Evolutionary conservation across 441 rosid species (phyloP).

Genomic region (Erodium texanum): DNA sequence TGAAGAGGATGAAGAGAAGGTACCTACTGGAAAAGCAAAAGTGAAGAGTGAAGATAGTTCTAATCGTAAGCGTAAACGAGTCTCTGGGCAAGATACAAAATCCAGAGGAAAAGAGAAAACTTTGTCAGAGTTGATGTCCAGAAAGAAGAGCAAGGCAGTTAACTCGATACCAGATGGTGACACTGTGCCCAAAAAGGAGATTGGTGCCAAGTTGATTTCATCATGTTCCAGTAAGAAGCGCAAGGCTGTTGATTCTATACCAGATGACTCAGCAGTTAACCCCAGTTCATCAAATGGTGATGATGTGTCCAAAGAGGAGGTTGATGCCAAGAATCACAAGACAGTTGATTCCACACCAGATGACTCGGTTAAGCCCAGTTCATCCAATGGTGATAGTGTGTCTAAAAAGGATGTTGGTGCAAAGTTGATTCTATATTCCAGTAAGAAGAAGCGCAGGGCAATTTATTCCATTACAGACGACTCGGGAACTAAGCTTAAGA

Average conservation of each 20-base stretch:
- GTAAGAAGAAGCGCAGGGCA: conserved; percentile 40
- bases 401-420: conserved; percentile 20
- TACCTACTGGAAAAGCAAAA: conserved; percentile 25
- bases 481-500: conserved; percentile 24
- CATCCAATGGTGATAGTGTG: conserved; percentile 18
- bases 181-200: too few species aligned
- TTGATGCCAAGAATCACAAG: conserved; percentile 33
- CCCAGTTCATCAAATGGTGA: not conserved
- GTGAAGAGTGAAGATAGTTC: conserved; percentile 22
- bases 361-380: conserved; percentile 12
- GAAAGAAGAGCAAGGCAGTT: not conserved
- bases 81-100: conserved; percentile 20
- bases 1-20: conserved; percentile 20
- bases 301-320: not conserved
- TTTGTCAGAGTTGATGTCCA: conserved; percentile 41
- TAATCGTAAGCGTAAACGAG: conserved; percentile 29
- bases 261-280: too few species aligned
- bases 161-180: not conserved
- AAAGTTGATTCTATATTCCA: conserved; percentile 46
- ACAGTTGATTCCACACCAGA: conserved; percentile 21
- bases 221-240: too few species aligned
- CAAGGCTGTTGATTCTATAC: too few species aligned
- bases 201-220: too few species aligned
- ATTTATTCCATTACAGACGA: conserved; percentile 22
- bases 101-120: conserved; percentile 46